These are phyloP conservation scores for Nyctanthes arbortristis DNA, from an alignment of 257 asterid species.

Conservation along the genomic window DNA sequence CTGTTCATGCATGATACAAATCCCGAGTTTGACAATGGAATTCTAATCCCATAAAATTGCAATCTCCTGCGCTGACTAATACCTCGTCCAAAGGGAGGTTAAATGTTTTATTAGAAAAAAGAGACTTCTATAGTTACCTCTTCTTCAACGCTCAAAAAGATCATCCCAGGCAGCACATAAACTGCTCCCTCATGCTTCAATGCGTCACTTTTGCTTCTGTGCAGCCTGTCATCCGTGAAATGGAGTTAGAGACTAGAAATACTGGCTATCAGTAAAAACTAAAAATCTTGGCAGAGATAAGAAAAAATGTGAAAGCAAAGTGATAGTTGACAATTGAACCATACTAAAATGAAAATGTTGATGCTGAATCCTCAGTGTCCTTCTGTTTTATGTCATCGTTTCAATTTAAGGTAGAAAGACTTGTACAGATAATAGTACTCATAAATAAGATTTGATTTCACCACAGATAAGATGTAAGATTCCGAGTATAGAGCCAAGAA, in stretches of 20 bases:
- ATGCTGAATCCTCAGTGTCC: no score
- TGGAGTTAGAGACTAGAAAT: not conserved
- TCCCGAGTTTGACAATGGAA: no score
- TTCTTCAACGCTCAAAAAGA: not conserved
- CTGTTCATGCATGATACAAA: no score
- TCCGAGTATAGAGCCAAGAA: not conserved
- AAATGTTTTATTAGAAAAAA: not conserved
- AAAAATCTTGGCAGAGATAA: not conserved
- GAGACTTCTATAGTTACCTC: not conserved
- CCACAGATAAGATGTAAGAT: not conserved
- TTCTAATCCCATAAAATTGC: no score
- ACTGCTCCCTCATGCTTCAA: not conserved
- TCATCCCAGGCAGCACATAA: no score
- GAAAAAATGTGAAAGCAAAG: not conserved
- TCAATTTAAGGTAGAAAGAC: not conserved
- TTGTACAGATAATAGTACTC: no score
- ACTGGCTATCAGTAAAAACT: not conserved
- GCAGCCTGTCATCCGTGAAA: slow-evolving; percentile 30
- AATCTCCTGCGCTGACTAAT: no score
- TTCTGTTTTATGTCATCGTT: not conserved
- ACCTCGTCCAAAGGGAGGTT: not conserved
- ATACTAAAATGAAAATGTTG: not conserved
- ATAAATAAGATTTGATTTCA: not conserved
- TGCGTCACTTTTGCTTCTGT: slow-evolving; percentile 32
- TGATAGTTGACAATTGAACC: not conserved